Percentiles rank a stretch among this genome's conserved stretches.
Conservation (phyloP, 139 green algal genomes). For the Zygnema cylindricum region DNA sequence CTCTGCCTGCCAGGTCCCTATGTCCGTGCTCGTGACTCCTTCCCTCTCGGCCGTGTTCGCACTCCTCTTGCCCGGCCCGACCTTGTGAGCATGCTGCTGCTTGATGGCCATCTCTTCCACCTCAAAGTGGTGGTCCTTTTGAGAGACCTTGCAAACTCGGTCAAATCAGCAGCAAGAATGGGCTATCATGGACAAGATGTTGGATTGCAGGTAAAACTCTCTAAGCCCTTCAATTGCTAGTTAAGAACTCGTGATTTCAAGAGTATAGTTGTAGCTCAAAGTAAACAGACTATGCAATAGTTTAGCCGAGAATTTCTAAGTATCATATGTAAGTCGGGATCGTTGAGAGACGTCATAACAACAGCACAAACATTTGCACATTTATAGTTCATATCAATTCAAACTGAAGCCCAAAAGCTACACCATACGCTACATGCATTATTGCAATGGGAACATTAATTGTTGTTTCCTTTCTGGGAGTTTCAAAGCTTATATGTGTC, state of each 20-base stretch:
- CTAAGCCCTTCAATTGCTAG: not conserved
- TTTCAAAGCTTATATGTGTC: too few species aligned
- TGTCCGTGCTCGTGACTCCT: constrained; percentile 36
- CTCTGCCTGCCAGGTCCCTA: constrained; percentile 41
- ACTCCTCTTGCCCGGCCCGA: constrained; percentile 43
- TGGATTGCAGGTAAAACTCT: constrained; percentile 45
- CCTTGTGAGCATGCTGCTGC: constrained; percentile 41
- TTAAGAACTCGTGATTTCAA: not conserved
- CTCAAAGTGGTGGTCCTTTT: constrained; percentile 44
- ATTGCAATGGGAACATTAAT: too few species aligned
- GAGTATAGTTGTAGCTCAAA: constrained; percentile 4
- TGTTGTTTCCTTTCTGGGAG: too few species aligned
- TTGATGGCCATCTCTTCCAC: constrained; percentile 38
- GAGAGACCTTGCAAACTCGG: constrained; percentile 16
- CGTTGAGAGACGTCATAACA: too few species aligned
- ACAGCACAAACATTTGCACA: too few species aligned
- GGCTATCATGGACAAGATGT: constrained; percentile 35
- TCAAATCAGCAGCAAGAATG: constrained; percentile 21
- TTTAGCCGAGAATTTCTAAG: not conserved
- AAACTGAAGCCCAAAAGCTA: too few species aligned
- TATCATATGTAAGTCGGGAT: too few species aligned
- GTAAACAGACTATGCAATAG: not conserved
- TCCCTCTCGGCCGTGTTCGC: constrained; percentile 39
- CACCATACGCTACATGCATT: too few species aligned
- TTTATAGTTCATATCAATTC: too few species aligned